A percentile compares a stretch with the other conserved stretches of the same genome.
Conservation (phyloP, 2,329 filamentous ascomycete species). For the Diaporthe batatas region DNA sequence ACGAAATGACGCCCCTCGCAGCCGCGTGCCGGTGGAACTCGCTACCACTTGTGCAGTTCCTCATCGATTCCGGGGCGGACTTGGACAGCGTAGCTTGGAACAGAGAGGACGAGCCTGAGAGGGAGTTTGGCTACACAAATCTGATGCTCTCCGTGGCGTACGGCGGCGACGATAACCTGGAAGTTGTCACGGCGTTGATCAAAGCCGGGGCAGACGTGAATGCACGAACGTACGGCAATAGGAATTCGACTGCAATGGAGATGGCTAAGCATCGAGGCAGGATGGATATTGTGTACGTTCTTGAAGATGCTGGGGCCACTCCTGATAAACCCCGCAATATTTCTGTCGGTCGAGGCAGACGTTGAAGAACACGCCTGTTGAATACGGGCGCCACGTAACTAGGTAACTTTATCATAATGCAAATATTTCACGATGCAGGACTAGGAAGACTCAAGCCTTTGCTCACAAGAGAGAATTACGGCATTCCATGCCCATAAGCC, state of each 20-base stretch:
- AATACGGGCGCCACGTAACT: neutral
- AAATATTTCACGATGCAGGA: neutral
- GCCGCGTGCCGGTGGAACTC: neutral
- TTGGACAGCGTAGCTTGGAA: slow-evolving; percentile 9
- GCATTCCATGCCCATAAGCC: no score
- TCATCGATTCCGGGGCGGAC: slow-evolving; percentile 13
- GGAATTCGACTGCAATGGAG: neutral
- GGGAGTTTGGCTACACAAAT: slow-evolving; percentile 10
- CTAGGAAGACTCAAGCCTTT: neutral
- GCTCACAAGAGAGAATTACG: no score
- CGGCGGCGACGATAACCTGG: slow-evolving; percentile 5
- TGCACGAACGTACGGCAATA: neutral
- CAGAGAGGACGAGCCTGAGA: neutral
- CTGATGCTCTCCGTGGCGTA: slow-evolving; percentile 13
- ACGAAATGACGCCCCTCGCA: slow-evolving; percentile 7
- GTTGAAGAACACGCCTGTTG: neutral
- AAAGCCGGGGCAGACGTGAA: slow-evolving; percentile 12
- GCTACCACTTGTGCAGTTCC: neutral
- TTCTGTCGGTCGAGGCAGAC: slow-evolving; percentile 7
- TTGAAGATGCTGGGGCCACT: slow-evolving; percentile 9
- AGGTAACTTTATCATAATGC: neutral
- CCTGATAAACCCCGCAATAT: neutral
- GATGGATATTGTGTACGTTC: neutral
- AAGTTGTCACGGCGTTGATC: neutral
- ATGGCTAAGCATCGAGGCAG: slow-evolving; percentile 7